Percentiles rank a stretch among this genome's conserved stretches.
Evolutionary conservation across 2,329 filamentous ascomycete genomes (phyloP).

Genomic region (Dactylellina leptospora): DNA sequence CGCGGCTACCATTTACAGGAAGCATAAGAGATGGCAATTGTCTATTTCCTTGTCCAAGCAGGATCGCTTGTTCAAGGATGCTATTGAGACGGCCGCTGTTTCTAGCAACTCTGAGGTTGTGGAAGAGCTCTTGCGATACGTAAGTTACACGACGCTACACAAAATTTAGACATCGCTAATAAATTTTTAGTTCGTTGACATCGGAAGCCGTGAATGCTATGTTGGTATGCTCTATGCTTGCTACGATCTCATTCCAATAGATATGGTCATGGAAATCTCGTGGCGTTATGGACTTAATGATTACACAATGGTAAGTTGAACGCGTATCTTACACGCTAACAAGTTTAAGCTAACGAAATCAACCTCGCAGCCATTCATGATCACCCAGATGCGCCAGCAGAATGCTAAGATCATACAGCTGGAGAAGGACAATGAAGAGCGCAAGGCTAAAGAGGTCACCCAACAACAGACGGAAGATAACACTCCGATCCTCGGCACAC

Average conservation of each 20-base stretch:
- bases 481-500: conserved; percentile 87
- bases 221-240: conserved; percentile 99
- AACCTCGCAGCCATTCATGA: conserved; percentile 79
- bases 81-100: conserved; percentile 94
- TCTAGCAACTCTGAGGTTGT: conserved; percentile 91
- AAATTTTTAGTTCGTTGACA: conserved; percentile 84
- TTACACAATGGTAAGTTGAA: conserved; percentile 78
- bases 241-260: conserved; percentile 93
- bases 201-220: conserved; percentile 98
- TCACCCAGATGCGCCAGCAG: conserved; percentile 94
- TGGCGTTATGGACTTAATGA: conserved; percentile 95
- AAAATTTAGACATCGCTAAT: conserved; percentile 59
- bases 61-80: conserved; percentile 99
- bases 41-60: conserved; percentile 97
- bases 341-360: conserved; percentile 34
- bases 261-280: conserved; percentile 92
- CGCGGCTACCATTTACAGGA: conserved; percentile 96
- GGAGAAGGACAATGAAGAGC: conserved; percentile 95
- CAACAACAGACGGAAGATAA: conserved; percentile 88
- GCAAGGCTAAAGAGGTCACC: conserved; percentile 77
- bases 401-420: conserved; percentile 82
- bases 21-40: conserved; percentile 99
- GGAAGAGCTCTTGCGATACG: conserved; percentile 93
- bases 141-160: conserved; percentile 67
- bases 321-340: neutral